Base-by-base conservation (phyloP, 805 yeast genomes). In the Candida suzukii region DNA sequence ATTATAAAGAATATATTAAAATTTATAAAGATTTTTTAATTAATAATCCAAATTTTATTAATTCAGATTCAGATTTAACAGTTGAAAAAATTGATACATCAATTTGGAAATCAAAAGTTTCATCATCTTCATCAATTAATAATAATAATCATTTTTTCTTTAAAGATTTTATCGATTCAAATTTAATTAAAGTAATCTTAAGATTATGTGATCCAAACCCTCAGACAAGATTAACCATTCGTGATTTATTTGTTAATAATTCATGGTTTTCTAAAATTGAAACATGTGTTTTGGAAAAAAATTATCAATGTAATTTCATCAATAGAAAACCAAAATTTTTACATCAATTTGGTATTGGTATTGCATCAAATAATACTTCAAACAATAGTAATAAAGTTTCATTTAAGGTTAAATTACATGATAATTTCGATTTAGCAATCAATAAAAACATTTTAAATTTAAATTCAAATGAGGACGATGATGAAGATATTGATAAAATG, bases 131-230 rank as follows among this genome's bases (percentile, higher is more conserved):
- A n/a, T n/a, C n/a, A n/a, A n/a, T n/a, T 11, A 28, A 13, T 12
- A 7, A 20, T 12, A 10, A 12, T 53, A 70, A 0, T 78, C 79
- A 14, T 80, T 77, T n/a, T 70, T 49, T 48, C 31, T 42, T 57
- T 8, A 45, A 46, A n/a, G 41, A 48, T 9, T 50, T 56, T 36
- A 54, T 52, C 1, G 38, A 45, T 30, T 43, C 48, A 6, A 41
- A 40, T 22, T 41, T 53, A 14, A 45, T 52, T 8, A 47, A 56
- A 30, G 32, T 55, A 9, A 53, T 86, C 9, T 83, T 90, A 88
- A 74, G 83, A 56, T 60, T 84, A 39, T 75, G 83, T 50, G 88
- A 83, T 52, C 87, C 88, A 3, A 64, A 75, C 20, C 66, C 73
- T 0, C 53, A 51, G 2, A 66, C 74, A 8, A 67, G 95, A 46